Evolutionary conservation across 768 basidiomycete species (phyloP).

Genomic region (Lactarius indigo): DNA sequence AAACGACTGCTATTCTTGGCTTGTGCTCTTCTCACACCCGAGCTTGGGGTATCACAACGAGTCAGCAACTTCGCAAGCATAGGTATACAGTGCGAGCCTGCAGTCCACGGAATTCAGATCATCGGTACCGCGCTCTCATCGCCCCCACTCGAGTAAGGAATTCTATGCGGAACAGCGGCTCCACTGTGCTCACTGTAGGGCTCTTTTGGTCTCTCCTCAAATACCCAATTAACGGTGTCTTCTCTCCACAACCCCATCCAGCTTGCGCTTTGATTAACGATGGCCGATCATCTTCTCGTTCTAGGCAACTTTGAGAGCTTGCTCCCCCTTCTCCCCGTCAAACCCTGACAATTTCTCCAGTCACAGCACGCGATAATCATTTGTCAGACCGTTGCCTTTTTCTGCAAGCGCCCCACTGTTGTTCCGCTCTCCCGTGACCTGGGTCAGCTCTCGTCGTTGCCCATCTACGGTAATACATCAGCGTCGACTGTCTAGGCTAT

Average conservation of each 20-base stretch:
- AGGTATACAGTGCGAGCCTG: neutral
- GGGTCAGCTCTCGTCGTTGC: neutral
- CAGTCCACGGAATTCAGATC: neutral
- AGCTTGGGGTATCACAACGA: neutral
- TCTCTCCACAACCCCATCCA: constrained; percentile 15
- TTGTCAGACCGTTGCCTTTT: constrained; percentile 7
- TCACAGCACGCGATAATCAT: neutral
- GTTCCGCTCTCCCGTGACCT: constrained; percentile 14
- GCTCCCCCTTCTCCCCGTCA: neutral
- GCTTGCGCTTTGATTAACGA: constrained; percentile 5
- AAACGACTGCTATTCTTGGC: constrained; percentile 14
- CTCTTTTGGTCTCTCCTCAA: constrained; percentile 5
- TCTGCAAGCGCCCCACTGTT: neutral
- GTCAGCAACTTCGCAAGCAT: neutral
- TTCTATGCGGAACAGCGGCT: constrained; percentile 15
- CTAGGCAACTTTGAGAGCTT: constrained; percentile 4
- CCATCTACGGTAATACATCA: constrained; percentile 9
- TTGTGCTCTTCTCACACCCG: constrained; percentile 16
- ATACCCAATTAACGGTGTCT: constrained; percentile 13
- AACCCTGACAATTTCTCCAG: neutral
- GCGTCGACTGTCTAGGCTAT: constrained; percentile 1
- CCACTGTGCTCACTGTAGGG: constrained; percentile 5
- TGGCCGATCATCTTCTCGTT: constrained; percentile 7
- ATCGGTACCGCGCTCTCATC: constrained; percentile 11
- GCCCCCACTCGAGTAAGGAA: constrained; percentile 6